Evolutionary conservation across 805 yeast genomes (phyloP).

Genomic region (Wickerhamiella occidentalis): DNA sequence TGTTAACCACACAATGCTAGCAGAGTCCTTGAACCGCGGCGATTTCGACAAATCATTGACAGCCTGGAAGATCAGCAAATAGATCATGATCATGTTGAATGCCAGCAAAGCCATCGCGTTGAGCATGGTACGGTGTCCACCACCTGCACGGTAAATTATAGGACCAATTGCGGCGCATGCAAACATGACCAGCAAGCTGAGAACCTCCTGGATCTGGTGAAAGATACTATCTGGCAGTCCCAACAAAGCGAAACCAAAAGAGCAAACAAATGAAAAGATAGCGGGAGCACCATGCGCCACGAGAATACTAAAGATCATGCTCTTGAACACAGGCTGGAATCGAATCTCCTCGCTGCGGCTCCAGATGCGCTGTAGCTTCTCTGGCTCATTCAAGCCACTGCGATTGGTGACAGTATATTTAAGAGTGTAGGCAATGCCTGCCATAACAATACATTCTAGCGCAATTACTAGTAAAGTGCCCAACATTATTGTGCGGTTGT

Average conservation of each 20-base stretch:
- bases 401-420: slow-evolving; percentile 20
- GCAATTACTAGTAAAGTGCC: slow-evolving; percentile 6
- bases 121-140: slow-evolving; percentile 15
- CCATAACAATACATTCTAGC: slow-evolving; percentile 16
- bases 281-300: slow-evolving; percentile 22
- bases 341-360: slow-evolving; percentile 24
- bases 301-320: slow-evolving; percentile 20
- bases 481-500: neutral
- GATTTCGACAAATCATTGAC: neutral
- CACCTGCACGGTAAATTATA: slow-evolving; percentile 21
- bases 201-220: slow-evolving; percentile 3
- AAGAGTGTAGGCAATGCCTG: slow-evolving; percentile 17
- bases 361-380: slow-evolving; percentile 25
- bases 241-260: slow-evolving; percentile 2
- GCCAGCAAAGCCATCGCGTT: slow-evolving; percentile 17
- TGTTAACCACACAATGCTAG: slow-evolving; percentile 12
- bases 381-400: slow-evolving; percentile 24
- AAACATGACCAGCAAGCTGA: slow-evolving; percentile 12
- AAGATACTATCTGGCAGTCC: slow-evolving; percentile 4
- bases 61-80: slow-evolving; percentile 5
- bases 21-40: neutral
- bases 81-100: slow-evolving; percentile 16
- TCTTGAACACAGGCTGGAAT: slow-evolving; percentile 23
- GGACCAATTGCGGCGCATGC: slow-evolving; percentile 17
- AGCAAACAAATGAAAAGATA: slow-evolving; percentile 13